Evolutionary conservation across 129 eudicot species (phyloP), one percentile per base, ranked within the genome.

Genomic region (Apium graveolens): DNA sequence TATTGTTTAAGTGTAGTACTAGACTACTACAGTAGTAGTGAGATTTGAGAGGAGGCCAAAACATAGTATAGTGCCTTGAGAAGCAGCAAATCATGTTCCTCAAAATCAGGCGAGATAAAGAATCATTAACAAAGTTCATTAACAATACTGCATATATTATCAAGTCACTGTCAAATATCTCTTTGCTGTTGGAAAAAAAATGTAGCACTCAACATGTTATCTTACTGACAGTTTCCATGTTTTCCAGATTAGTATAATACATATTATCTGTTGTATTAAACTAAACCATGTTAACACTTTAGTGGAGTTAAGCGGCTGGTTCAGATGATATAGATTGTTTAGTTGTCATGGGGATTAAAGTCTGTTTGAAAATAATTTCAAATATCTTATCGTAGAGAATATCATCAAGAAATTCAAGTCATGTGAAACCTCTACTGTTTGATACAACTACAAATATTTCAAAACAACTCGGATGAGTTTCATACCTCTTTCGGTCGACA

Each of bases 41-140:
- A 70, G 48, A 71, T 20, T 39, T 71, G 11, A 71, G 32, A 71
- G 27, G n/a, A 31, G 55, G 55, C 76, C 57, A 73, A 73, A 73
- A 73, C 77, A 73, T 44, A 42, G n/a, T 18, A 73, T 44, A 42
- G n/a, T 18, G 35, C 76, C 76, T 26, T 43, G 24, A 73, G 37
- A 42, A 73, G 39, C 38, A 43, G 76, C 57, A 42, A 43, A 31
- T 44, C 32, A 43, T 66, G 72, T 31, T 66, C 72, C 72, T 66
- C 32, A 60, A 60, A 32, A 31, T 66, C 72, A 66, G 72, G 70
- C 14, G 10, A n/a, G 65, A 57, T 65, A 29, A 26, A 11, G 26
- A 60, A 60, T 60, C 13, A 51, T 1, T 26, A 31, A 31, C 18
- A 0, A 65, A 65, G 71, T 57, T 57, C 5, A 57, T 29, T n/a